Evolutionary conservation across 176 grass and related monocot genomes (phyloP), one percentile per base, ranked within the genome.

Genomic region (Thinopyrum elongatum): DNA sequence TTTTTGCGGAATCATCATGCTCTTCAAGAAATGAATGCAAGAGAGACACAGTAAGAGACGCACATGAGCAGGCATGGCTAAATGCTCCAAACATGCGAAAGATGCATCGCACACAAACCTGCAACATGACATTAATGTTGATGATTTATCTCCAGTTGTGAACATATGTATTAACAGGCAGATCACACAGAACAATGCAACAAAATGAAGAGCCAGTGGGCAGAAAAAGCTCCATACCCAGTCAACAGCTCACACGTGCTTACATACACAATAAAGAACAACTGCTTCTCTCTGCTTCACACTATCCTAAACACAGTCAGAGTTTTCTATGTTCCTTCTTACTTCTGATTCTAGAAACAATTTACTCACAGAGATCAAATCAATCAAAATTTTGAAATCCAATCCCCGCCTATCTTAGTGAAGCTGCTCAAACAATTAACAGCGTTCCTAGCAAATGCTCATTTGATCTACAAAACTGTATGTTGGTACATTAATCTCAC

Each of bases 71-170:
- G 26, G 88, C 58, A 31, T 31, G 29, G 70, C 58, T 80, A 63
- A 53, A 66, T 23, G 91, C 81, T 58, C 94, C 94, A 35, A 84
- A 83, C 13, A 97, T 55, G 22, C 94, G 94, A 78, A 94, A 85
- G 80, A 97, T 89, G 83, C 94, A 97, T 46, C 83, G 88, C n/a
- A 88, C 53, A 57, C 94, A 97, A 6, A 90, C 92, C 94, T 97
- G 73, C 30, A 91, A 83, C 72, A 71, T 25, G 51, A 6, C 51
- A 80, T 4, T 26, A 78, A 31, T 13, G 17, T 28, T 14, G 17
- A 63, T 33, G 28, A 59, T 65, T 79, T 38, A 62, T 80, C 78
- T 61, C 26, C 55, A 35, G 23, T 69, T 85, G 33, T 39, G 19
- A 65, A 77, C 27, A 31, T 22, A 49, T 80, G 60, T 26, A 61